Conservation (phyloP, 768 basidiomycete genomes). For the Naematelia encephala region DNA sequence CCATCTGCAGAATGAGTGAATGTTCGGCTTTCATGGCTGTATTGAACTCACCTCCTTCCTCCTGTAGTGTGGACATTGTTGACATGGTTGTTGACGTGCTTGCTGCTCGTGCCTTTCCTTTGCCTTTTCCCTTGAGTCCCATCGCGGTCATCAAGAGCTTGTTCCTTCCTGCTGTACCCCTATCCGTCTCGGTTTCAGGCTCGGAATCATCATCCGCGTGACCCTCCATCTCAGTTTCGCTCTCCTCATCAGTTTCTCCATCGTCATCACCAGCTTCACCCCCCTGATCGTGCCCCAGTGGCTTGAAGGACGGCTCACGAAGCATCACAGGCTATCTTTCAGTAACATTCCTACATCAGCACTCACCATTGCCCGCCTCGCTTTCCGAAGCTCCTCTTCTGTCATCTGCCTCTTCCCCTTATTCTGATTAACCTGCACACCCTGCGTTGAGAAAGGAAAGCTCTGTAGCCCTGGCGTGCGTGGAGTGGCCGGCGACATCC, state of each 20-base stretch:
- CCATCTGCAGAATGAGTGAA: constrained; percentile 1
- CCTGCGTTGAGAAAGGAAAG: constrained; percentile 25
- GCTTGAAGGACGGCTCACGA: constrained; percentile 39
- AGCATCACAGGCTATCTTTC: constrained; percentile 47
- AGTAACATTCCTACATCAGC: constrained; percentile 10
- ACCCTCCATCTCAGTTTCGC: constrained; percentile 20
- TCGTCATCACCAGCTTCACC: constrained; percentile 39
- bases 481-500: constrained; percentile 11
- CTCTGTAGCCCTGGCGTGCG: constrained; percentile 17
- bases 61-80: constrained; percentile 15
- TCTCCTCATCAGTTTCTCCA: constrained; percentile 27
- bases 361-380: constrained; percentile 47
- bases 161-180: neutral
- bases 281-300: constrained; percentile 26
- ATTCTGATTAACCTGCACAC: neutral
- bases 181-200: constrained; percentile 34
- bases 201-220: constrained; percentile 34
- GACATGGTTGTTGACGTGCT: neutral
- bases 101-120: constrained; percentile 25
- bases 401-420: constrained; percentile 18
- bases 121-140: constrained; percentile 27
- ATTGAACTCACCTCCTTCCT: constrained; percentile 31
- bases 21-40: too few species aligned
- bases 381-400: constrained; percentile 43
- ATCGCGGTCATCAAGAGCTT: constrained; percentile 3